phyloP scores from a whole-genome alignment of 495 filamentous ascomycete genomes.

The Aspergillus sclerotiicarbonarius region DNA sequence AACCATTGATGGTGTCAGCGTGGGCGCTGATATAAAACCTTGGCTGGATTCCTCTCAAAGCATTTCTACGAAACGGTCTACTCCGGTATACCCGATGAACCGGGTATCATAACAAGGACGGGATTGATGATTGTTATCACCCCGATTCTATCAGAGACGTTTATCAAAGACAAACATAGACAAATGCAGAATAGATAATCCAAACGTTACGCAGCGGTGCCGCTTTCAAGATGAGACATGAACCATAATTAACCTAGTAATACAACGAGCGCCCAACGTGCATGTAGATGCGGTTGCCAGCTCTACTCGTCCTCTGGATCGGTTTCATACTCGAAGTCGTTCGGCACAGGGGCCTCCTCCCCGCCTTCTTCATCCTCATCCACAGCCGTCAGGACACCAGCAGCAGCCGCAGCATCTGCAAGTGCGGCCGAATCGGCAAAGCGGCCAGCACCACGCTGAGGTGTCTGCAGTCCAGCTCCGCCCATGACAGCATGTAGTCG shows the following conservation, averaged over 20 bases:
- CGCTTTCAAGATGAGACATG: constrained; percentile 22
- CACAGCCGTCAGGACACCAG: constrained; percentile 75
- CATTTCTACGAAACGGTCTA: too few species aligned
- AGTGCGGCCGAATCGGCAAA: constrained; percentile 24
- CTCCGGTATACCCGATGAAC: too few species aligned
- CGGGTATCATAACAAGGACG: too few species aligned
- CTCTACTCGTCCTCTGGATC: constrained; percentile 65
- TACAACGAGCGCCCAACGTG: constrained; percentile 38
- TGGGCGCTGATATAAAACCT: too few species aligned
- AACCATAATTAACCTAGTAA: constrained; percentile 45
- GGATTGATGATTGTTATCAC: not conserved
- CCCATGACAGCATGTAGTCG: constrained; percentile 42
- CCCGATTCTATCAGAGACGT: not conserved
- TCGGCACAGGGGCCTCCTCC: constrained; percentile 75
- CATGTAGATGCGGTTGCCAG: constrained; percentile 10
- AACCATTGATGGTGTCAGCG: too few species aligned
- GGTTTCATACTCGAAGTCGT: constrained; percentile 82
- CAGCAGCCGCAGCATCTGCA: constrained; percentile 68
- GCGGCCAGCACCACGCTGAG: constrained; percentile 38
- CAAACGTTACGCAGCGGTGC: constrained; percentile 17
- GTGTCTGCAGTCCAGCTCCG: constrained; percentile 36
- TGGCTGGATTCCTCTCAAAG: too few species aligned
- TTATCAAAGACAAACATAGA: not conserved
- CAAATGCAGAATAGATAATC: constrained; percentile 11
- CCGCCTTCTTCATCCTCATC: constrained; percentile 82